phyloP scores from a whole-genome alignment of 1,284 basidiomycete species.

The Vanrija sp. region DNA sequence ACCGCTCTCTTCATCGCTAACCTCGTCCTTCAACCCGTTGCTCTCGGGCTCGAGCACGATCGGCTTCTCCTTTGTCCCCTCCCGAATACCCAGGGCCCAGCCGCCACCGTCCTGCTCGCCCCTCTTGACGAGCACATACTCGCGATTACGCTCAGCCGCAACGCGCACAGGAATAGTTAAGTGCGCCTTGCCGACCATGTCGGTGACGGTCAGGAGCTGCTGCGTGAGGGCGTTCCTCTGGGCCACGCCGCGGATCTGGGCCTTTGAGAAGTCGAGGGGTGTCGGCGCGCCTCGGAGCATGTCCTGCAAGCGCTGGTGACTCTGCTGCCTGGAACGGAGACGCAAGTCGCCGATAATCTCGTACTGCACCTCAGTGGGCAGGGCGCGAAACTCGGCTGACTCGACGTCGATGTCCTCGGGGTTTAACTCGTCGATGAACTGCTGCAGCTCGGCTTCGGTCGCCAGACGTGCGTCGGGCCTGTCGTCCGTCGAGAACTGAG shows the following conservation, averaged over 20 bases:
- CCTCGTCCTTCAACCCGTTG: constrained; percentile 27
- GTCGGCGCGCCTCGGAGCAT: constrained; percentile 81
- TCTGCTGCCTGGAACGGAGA: constrained; percentile 88
- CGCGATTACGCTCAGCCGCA: constrained; percentile 86
- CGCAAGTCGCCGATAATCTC: constrained; percentile 96
- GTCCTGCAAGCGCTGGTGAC: constrained; percentile 80
- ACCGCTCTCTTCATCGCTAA: constrained; percentile 36
- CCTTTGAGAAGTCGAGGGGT: constrained; percentile 89
- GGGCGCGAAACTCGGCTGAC: constrained; percentile 81
- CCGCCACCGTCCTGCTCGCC: constrained; percentile 73
- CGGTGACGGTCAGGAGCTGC: constrained; percentile 88
- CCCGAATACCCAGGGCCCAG: constrained; percentile 85
- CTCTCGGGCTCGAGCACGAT: constrained; percentile 62
- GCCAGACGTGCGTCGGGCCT: constrained; percentile 83
- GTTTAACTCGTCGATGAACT: constrained; percentile 87
- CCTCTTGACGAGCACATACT: constrained; percentile 91
- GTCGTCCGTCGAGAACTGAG: constrained; percentile 51
- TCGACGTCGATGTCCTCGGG: constrained; percentile 87
- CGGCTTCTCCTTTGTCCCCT: constrained; percentile 72
- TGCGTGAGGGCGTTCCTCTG: constrained; percentile 91
- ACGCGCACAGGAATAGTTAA: constrained; percentile 87
- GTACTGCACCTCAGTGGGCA: constrained; percentile 95
- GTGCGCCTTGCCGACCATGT: constrained; percentile 79
- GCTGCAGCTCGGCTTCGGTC: constrained; percentile 83
- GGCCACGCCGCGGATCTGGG: constrained; percentile 85